Conservation (phyloP, 1,284 basidiomycete genomes). For the Ustilago tritici region DNA sequence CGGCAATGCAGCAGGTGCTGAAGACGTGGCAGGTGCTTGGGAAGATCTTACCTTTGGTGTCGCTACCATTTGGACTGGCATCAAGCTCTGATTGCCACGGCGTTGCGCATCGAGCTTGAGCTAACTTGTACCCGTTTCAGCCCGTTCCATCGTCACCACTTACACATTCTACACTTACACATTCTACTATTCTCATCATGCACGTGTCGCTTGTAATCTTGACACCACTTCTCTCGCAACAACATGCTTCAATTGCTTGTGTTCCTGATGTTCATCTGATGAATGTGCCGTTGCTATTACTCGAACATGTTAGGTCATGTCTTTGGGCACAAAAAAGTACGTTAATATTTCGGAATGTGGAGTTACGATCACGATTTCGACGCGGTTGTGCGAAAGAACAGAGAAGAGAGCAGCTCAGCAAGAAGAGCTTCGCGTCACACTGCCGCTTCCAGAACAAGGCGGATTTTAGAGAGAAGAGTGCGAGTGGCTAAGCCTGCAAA, state of each 20-base stretch:
- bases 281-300: background rate
- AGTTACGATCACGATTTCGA: slow-evolving; percentile 19
- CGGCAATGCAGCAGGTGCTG: slow-evolving; percentile 34
- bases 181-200: background rate
- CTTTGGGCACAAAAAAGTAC: background rate
- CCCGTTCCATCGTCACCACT: background rate
- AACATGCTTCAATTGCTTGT: background rate
- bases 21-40: slow-evolving; percentile 62
- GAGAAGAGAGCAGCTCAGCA: background rate
- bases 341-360: slow-evolving; percentile 1
- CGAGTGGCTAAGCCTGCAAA: background rate
- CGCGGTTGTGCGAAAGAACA: background rate
- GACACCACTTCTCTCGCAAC: slow-evolving; percentile 27
- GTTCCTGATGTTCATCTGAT: background rate
- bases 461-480: slow-evolving; percentile 1
- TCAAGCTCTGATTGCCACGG: slow-evolving; percentile 39
- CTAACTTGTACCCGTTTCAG: background rate
- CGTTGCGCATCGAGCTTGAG: background rate
- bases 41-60: slow-evolving; percentile 68
- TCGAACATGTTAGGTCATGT: background rate
- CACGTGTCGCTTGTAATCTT: slow-evolving; percentile 19
- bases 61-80: slow-evolving; percentile 67
- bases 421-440: slow-evolving; percentile 1
- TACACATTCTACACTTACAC: background rate
- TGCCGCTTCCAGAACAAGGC: background rate